Conservation (phyloP, 495 filamentous ascomycete species). For the Podospora bellae-mahoneyi region DNA sequence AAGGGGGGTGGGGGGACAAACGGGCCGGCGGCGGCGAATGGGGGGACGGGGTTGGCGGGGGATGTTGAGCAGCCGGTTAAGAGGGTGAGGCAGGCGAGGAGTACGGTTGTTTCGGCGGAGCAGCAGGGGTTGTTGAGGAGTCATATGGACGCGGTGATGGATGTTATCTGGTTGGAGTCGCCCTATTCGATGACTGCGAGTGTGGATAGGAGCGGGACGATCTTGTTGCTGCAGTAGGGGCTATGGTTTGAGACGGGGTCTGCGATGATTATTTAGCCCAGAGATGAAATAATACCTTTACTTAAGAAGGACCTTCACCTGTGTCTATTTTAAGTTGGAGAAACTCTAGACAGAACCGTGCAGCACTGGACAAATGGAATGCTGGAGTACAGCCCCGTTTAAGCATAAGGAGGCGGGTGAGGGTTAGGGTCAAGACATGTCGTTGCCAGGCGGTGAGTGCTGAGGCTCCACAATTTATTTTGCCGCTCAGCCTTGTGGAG, state of each 20-base stretch:
- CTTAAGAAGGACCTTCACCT: neutral
- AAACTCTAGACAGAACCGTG: no score
- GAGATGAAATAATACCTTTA: neutral
- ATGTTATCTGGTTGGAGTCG: constrained; percentile 80
- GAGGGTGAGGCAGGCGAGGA: constrained; percentile 56
- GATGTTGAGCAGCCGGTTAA: constrained; percentile 34
- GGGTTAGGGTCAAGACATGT: constrained; percentile 15
- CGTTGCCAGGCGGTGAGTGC: neutral
- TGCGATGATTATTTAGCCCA: neutral
- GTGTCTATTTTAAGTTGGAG: no score
- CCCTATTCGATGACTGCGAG: constrained; percentile 92
- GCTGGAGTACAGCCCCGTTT: neutral
- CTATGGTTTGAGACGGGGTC: neutral
- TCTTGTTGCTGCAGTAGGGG: constrained; percentile 71
- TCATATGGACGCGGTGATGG: constrained; percentile 84
- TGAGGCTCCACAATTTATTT: constrained; percentile 9
- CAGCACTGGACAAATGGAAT: no score
- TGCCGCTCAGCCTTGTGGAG: constrained; percentile 19
- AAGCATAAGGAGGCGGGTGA: neutral
- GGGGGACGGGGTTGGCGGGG: constrained; percentile 25
- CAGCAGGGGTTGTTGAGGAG: constrained; percentile 81
- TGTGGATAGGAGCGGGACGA: constrained; percentile 84
- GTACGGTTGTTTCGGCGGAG: constrained; percentile 82
- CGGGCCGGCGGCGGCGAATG: constrained; percentile 38
- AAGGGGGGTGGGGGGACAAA: constrained; percentile 1